phyloP scores from a whole-genome alignment of 345 rosid species.

The Salix viminalis region DNA sequence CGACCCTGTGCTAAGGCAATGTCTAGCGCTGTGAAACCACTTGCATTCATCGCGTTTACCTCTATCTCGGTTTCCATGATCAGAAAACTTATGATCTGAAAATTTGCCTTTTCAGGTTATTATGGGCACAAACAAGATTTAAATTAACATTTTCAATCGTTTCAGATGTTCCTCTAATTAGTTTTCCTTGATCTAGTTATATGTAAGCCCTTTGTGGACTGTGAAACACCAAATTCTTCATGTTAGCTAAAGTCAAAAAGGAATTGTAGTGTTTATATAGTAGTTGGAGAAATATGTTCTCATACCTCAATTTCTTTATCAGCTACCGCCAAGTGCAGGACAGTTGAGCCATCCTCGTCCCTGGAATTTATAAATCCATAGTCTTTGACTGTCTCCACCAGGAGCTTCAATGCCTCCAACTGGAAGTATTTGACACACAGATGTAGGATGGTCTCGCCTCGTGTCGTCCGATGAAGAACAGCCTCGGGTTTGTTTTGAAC shows the following conservation, averaged over 20 bases:
- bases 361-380: constrained; percentile 14
- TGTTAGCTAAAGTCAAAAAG: no score
- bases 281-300: not conserved
- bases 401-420: constrained; percentile 20
- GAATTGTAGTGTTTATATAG: no score
- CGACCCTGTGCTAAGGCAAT: constrained; percentile 10
- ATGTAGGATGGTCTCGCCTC: constrained; percentile 1
- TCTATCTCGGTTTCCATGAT: constrained; percentile 7
- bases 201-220: no score
- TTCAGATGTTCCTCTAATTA: no score
- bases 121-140: no score
- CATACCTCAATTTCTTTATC: constrained; percentile 28
- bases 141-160: no score
- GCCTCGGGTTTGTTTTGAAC: not conserved
- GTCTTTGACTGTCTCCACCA: constrained; percentile 14
- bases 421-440: constrained; percentile 19
- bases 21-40: constrained; percentile 24
- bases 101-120: no score
- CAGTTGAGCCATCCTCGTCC: constrained; percentile 25
- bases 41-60: constrained; percentile 15
- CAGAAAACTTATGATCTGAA: no score
- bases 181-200: no score
- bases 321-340: constrained; percentile 25
- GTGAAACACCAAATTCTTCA: no score
- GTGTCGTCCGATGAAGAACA: not conserved